A percentile compares a stretch with the other conserved stretches of the same genome.
Evolutionary conservation across 805 yeast species (phyloP).

Genomic region (Candida andamanensis): DNA sequence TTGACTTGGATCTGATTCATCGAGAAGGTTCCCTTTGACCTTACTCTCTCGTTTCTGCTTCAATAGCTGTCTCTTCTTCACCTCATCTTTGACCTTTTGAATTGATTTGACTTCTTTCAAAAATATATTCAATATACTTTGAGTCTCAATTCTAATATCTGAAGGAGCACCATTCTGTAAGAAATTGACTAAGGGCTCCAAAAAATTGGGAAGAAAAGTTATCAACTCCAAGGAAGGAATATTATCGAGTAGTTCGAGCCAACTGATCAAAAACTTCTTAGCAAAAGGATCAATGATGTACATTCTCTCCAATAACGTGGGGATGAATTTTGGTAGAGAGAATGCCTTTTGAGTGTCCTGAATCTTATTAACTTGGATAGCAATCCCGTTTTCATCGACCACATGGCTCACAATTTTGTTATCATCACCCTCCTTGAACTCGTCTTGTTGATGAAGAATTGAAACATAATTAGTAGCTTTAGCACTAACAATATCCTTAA

Average conservation of each 20-base stretch:
- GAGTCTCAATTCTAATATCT: conserved; percentile 85
- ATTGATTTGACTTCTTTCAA: conserved; percentile 76
- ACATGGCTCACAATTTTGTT: conserved; percentile 32
- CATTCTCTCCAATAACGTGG: conserved; percentile 85
- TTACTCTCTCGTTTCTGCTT: conserved; percentile 11
- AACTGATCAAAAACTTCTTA: conserved; percentile 83
- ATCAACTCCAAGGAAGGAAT: conserved; percentile 88
- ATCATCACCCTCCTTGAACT: conserved; percentile 15
- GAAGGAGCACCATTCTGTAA: conserved; percentile 72
- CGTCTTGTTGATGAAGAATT: conserved; percentile 50
- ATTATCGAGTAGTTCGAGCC: conserved; percentile 89
- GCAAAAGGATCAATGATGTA: conserved; percentile 91
- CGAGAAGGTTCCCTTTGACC: conserved; percentile 1
- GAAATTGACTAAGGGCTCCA: conserved; percentile 77
- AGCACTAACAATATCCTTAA: conserved; percentile 93
- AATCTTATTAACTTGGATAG: conserved; percentile 53
- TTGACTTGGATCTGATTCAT: conserved; percentile 1
- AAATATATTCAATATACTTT: conserved; percentile 66
- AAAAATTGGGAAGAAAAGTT: conserved; percentile 80
- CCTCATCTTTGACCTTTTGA: conserved; percentile 58
- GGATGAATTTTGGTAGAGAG: conserved; percentile 81
- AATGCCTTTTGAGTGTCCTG: conserved; percentile 67
- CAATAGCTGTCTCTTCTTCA: conserved; percentile 25
- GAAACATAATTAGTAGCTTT: conserved; percentile 86
- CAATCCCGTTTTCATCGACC: conserved; percentile 54